Percentiles rank a stretch among this genome's conserved stretches.
phyloP scores from a whole-genome alignment of 345 rosid species.

The Angophora floribunda region DNA sequence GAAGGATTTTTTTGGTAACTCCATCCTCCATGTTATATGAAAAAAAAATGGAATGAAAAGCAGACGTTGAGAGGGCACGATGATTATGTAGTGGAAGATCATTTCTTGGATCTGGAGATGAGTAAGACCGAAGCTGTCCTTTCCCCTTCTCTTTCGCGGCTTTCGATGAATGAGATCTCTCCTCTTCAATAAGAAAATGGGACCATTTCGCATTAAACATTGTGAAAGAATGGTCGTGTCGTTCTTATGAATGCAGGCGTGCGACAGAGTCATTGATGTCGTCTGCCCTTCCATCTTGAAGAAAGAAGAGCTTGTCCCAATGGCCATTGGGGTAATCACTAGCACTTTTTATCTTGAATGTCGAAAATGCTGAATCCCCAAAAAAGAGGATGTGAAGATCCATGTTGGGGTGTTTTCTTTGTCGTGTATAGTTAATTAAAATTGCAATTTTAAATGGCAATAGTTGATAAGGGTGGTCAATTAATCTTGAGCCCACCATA shows the following conservation, averaged over 20 bases:
- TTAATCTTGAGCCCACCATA: too few relatives aligned
- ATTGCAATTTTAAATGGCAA: not conserved
- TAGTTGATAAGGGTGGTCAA: rapidly evolving
- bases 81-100: not conserved
- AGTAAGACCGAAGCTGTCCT: not conserved
- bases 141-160: not conserved
- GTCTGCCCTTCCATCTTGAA: not conserved
- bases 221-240: not conserved
- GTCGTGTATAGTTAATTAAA: not conserved
- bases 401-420: not conserved
- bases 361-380: not conserved
- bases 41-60: not conserved
- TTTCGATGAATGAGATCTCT: not conserved
- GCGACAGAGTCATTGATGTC: not conserved
- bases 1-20: too few relatives aligned
- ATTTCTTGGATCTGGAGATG: not conserved
- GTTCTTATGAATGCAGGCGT: not conserved
- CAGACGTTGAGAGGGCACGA: not conserved
- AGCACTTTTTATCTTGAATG: not conserved
- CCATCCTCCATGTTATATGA: not conserved
- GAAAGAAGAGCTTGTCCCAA: not conserved
- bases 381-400: not conserved
- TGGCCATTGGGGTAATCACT: not conserved
- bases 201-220: not conserved
- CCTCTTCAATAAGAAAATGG: not conserved